phyloP scores from a whole-genome alignment of 2,329 filamentous ascomycete species.

The Pezicula rhizophila region DNA sequence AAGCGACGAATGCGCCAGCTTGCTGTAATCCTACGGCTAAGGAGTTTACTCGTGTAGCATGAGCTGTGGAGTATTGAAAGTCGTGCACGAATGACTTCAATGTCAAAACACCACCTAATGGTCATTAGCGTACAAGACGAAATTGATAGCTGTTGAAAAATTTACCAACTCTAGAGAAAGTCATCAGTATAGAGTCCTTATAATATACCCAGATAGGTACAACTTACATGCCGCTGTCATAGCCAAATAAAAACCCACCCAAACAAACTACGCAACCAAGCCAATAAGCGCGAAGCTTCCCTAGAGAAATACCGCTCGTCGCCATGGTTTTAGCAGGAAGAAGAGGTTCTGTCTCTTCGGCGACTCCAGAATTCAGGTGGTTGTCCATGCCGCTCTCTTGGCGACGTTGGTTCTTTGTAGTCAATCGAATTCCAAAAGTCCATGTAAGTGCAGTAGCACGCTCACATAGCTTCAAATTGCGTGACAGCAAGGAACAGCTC shows the following conservation, averaged over 20 bases:
- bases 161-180: constrained; percentile 26
- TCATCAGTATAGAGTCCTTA: constrained; percentile 12
- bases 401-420: no score
- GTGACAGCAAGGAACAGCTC: no score
- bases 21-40: constrained; percentile 45
- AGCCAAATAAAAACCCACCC: constrained; percentile 42
- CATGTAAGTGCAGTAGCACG: no score
- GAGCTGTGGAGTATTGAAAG: constrained; percentile 33
- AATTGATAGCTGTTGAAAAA: background rate
- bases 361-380: no score
- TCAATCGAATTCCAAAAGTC: no score
- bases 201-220: background rate
- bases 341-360: background rate
- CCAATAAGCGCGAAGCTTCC: constrained; percentile 43
- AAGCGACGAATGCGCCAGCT: constrained; percentile 44
- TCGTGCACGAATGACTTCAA: constrained; percentile 36
- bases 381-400: no score
- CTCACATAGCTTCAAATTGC: no score
- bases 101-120: constrained; percentile 37
- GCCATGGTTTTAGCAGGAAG: background rate
- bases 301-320: constrained; percentile 23
- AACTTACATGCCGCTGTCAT: constrained; percentile 34
- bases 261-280: constrained; percentile 45
- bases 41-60: constrained; percentile 36
- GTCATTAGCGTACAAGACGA: background rate